Evolutionary conservation across 2,329 filamentous ascomycete species (phyloP).

Genomic region (Dactylellina parvicollis): DNA sequence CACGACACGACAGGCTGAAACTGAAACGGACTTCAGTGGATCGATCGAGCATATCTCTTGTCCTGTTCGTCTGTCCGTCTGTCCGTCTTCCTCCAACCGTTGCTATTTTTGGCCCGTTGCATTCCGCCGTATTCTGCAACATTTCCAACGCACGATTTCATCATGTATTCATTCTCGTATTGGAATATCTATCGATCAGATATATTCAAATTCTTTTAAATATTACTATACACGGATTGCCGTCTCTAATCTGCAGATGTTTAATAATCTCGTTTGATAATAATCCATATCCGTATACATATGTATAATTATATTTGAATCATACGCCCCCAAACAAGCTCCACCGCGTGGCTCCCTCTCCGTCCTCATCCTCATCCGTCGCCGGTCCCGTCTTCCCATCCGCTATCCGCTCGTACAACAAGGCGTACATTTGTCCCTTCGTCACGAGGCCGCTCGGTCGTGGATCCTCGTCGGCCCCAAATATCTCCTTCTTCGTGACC

Average conservation of each 20-base stretch:
- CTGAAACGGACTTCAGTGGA: too few species aligned
- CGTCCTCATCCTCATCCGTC: neutral
- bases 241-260: too few species aligned
- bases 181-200: too few species aligned
- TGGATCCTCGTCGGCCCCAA: constrained; percentile 7
- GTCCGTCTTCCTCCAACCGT: neutral
- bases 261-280: too few species aligned
- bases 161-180: neutral
- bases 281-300: neutral
- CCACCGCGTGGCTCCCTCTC: neutral
- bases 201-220: neutral
- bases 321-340: neutral
- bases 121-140: constrained; percentile 3
- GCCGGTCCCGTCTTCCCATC: neutral
- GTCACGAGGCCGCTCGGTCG: neutral
- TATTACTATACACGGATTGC: neutral
- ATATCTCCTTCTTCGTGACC: constrained; percentile 14
- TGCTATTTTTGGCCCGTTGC: constrained; percentile 14
- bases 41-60: too few species aligned
- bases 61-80: neutral
- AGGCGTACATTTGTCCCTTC: constrained; percentile 10
- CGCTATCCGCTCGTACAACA: constrained; percentile 37
- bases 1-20: too few species aligned
- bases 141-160: neutral
- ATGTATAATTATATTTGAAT: neutral